These are phyloP conservation scores for Chloris gayana DNA, from an alignment of 176 grass and related monocot species.

Conservation along the genomic window DNA sequence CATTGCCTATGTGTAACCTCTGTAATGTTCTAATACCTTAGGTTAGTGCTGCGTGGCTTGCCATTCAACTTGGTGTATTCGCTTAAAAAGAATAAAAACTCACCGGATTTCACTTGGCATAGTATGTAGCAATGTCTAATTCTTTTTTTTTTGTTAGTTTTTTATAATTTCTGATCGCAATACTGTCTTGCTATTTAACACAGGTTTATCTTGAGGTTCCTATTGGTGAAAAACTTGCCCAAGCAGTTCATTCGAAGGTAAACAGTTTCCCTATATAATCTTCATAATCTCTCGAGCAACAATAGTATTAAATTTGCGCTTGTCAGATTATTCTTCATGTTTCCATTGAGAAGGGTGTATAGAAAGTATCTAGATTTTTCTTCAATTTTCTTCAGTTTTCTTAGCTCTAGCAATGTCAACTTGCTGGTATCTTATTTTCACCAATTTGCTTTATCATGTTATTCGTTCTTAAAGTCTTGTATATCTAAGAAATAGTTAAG, in stretches of 20 bases:
- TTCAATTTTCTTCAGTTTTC: background rate
- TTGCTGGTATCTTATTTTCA: background rate
- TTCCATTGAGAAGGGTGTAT: slow-evolving; percentile 10
- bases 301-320: slow-evolving; percentile 6
- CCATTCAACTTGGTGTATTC: background rate
- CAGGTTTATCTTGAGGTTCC: slow-evolving; percentile 98
- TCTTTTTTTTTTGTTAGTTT: background rate
- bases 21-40: slow-evolving; percentile 15
- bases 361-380: slow-evolving; percentile 17
- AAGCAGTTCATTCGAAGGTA: slow-evolving; percentile 90
- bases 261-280: slow-evolving; percentile 23
- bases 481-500: background rate
- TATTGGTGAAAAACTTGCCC: slow-evolving; percentile 84
- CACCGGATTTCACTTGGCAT: slow-evolving; percentile 10
- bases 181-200: background rate
- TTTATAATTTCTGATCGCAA: slow-evolving; percentile 6
- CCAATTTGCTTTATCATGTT: background rate
- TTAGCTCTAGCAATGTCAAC: background rate
- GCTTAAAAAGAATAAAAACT: background rate
- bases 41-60: background rate
- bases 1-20: background rate
- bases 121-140: slow-evolving; percentile 13
- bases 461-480: background rate
- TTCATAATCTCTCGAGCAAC: slow-evolving; percentile 14
- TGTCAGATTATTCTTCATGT: slow-evolving; percentile 10